Base-by-base conservation (phyloP, 2,329 filamentous ascomycete species). In the Penicillium sp. region DNA sequence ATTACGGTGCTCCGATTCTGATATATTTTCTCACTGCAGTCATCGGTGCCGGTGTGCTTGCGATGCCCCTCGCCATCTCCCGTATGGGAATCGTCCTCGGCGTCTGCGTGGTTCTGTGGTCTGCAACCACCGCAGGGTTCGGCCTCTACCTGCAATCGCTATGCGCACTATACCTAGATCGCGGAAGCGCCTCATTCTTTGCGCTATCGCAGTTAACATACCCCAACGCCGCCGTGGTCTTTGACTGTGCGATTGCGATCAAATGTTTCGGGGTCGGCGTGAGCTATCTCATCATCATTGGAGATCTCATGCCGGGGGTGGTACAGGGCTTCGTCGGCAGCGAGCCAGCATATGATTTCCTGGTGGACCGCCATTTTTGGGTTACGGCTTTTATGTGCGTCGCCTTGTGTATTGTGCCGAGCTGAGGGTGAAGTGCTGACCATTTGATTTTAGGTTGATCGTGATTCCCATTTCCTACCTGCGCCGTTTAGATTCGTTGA, bases 191-290 rank as follows among this genome's bases (percentile, higher is more conserved):
- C 0, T 96, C 91, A 35, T 99, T 99, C 77, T 97, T 97, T 69
- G 91, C 93, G n/a, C 80, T 99, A 16, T 96, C 91, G 15, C 93
- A 99, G 72, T 85, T 99, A 60, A 97, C 94, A 6, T 99, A 97
- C 67, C 94, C 94, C 1, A 96, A 96, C 71, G 91, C 93, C 3
- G 90, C 94, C 9, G 91, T 99, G 45, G 81, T 97, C 44, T 99
- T 99, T 72, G 94, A 99, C 75, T 87, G 88, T 7, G 94, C 94
- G 6, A 99, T 99, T 70, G 91, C 93, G 13, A 86, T 99, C 69
- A 99, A 99, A 73, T 99, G 94, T 75, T 99, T 99, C 70, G 94
- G 94, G 37, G 94, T 99, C 10, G 94, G 90, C 23, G 90, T 97
- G 56, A 97, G 91, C 65, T 99, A 99, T 76, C 84, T 99, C 66